Conservation (phyloP, 768 basidiomycete species). For the Lactarius evosmus region DNA sequence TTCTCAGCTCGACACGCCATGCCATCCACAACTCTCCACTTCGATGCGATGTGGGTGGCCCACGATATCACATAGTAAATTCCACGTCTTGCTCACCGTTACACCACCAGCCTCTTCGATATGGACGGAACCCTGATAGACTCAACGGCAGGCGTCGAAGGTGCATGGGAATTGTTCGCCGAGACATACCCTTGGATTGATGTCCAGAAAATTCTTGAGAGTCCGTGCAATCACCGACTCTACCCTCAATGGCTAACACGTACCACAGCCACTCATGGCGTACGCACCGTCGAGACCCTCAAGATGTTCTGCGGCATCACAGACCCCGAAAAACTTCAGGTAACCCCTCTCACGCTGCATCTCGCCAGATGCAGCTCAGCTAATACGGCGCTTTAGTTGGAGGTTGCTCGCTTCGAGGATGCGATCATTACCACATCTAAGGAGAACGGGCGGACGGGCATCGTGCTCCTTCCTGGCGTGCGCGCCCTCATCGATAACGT, state of each 20-base stretch:
- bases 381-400: constrained; percentile 43
- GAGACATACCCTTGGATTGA: constrained; percentile 65
- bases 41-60: constrained; percentile 40
- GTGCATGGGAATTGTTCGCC: constrained; percentile 79
- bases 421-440: constrained; percentile 67
- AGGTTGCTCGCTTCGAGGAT: constrained; percentile 74
- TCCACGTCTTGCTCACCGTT: neutral
- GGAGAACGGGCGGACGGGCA: constrained; percentile 53
- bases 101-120: constrained; percentile 58
- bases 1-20: constrained; percentile 26
- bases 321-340: constrained; percentile 68
- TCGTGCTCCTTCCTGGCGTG: constrained; percentile 74
- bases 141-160: constrained; percentile 77
- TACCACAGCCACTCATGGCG: constrained; percentile 66
- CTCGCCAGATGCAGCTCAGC: neutral
- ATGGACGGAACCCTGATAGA: constrained; percentile 85
- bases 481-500: constrained; percentile 55
- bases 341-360: constrained; percentile 33
- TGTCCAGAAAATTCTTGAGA: constrained; percentile 56
- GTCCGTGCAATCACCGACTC: constrained; percentile 40
- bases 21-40: constrained; percentile 38
- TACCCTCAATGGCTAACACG: neutral
- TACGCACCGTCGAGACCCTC: constrained; percentile 81
- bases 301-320: constrained; percentile 64
- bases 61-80: neutral